A percentile compares a stretch with the other conserved stretches of the same genome.
phyloP scores from a whole-genome alignment of 805 yeast species.

The Pichia kluyveri region DNA sequence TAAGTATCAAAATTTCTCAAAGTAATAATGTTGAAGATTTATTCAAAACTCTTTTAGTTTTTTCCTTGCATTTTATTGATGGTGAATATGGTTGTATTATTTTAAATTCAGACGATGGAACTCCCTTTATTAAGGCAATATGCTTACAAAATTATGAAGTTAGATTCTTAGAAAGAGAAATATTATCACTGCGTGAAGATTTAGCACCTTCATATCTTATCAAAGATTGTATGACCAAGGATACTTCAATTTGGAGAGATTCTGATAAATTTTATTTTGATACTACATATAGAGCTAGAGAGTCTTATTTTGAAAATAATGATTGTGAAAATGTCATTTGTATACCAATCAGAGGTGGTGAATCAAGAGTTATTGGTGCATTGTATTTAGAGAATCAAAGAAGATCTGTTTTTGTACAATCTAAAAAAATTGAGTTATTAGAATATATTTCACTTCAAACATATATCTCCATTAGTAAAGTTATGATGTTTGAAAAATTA shows the following conservation, averaged over 20 bases:
- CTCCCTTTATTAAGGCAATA: slow-evolving; percentile 23
- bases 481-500: slow-evolving; percentile 38
- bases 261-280: slow-evolving; percentile 29
- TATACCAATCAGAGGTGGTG: slow-evolving; percentile 34
- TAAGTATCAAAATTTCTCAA: slow-evolving; percentile 43
- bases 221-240: slow-evolving; percentile 30
- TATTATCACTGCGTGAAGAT: slow-evolving; percentile 31
- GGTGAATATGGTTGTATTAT: slow-evolving; percentile 29
- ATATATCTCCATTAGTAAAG: slow-evolving; percentile 41
- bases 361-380: slow-evolving; percentile 34
- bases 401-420: slow-evolving; percentile 19
- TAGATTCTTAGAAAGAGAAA: slow-evolving; percentile 24
- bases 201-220: slow-evolving; percentile 35
- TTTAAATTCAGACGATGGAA: slow-evolving; percentile 21
- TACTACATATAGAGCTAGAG: slow-evolving; percentile 26
- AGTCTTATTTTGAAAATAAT: slow-evolving; percentile 31
- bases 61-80: slow-evolving; percentile 22
- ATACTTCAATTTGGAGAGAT: slow-evolving; percentile 28
- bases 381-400: slow-evolving; percentile 33
- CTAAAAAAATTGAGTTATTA: slow-evolving; percentile 30
- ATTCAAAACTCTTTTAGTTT: slow-evolving; percentile 29
- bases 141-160: slow-evolving; percentile 22
- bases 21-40: slow-evolving; percentile 31
- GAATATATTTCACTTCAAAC: slow-evolving; percentile 41
- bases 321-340: slow-evolving; percentile 31